Base-by-base conservation (phyloP, 1,139 yeast genomes). In the Candida sanyaensis region DNA sequence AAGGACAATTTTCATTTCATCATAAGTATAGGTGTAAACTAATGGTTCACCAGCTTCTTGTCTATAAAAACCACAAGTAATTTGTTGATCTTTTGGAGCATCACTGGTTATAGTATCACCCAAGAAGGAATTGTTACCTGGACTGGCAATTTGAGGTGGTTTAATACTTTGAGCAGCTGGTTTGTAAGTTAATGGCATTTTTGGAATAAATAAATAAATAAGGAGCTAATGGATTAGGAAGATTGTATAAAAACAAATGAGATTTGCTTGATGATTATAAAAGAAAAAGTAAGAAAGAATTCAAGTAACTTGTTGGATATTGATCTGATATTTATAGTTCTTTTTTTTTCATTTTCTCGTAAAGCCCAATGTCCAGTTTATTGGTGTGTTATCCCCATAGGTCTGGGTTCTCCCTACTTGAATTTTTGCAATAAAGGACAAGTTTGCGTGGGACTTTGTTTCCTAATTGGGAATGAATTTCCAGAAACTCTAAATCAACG, bases 1-100 rank as follows among this genome's bases (percentile, higher is more conserved):
- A 55, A 84, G 69, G 61, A 83, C 76, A 58, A 84, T 74, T 68
- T 84, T 84, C 86, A 82, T 83, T 69, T 84, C 90, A 61, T 84
- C 89, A 65, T 83, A 84, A 60, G 70, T 70, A 66, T 84, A 84
- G 48, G 72, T 68, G 75, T 83, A 84, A 24, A 80, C 87, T 60
- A 84, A 77, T 44, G 86, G 80, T 61, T 81, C 84, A 50, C 89
- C 89, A 53, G 73, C 71, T 63, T 82, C 85, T 68, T 83, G 88
- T 59, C 75, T 78, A 76, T 79, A 84, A 69, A 84, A 84, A 40
- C 90, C 90, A 62, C 84, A 75, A 12, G 83, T 66, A 52, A 84
- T 79, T 59, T 81, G 82, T 58, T 81, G 65, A 42, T 80, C 88
- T 46, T 72, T 68, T 56, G 82, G 81, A 50, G 83, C 83, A 36